Conservation (phyloP, 2,329 filamentous ascomycete species). For the Hymenoscyphus occultus region DNA sequence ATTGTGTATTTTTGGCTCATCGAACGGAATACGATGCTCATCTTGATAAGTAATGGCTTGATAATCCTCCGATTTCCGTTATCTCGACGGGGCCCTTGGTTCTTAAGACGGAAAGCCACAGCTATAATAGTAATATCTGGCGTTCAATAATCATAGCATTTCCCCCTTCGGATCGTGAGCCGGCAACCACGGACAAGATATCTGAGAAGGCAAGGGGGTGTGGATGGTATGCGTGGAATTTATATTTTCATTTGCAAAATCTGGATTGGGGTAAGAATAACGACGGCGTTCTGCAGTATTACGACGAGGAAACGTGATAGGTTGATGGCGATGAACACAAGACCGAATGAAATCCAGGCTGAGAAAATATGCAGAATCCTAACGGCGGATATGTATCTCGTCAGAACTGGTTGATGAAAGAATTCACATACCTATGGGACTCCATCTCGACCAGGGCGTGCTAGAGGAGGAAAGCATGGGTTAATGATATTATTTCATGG, state of each 20-base stretch:
- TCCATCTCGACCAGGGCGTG: not conserved
- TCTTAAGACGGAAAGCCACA: not conserved
- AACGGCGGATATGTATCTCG: not conserved
- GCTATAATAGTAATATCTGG: conserved; percentile 6
- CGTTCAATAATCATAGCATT: not conserved
- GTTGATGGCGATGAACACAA: not conserved
- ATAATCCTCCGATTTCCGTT: not conserved
- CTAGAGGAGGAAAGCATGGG: not conserved
- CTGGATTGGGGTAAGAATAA: conserved; percentile 12
- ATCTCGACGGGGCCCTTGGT: not conserved
- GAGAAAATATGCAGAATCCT: not conserved
- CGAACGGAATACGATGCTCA: not conserved
- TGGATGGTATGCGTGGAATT: conserved; percentile 2
- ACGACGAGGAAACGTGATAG: not conserved
- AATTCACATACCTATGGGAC: not conserved
- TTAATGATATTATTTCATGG: not conserved
- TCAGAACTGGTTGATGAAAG: not conserved
- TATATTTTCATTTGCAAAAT: conserved; percentile 8
- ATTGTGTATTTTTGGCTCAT: not conserved
- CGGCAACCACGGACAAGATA: conserved; percentile 10
- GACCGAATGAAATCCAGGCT: not conserved
- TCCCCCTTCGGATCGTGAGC: conserved; percentile 4
- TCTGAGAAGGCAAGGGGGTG: conserved; percentile 4
- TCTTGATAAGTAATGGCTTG: not conserved
- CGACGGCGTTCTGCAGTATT: conserved; percentile 1